Percentiles rank a stretch among this genome's conserved stretches.
These are phyloP conservation scores for Sclerotinia trifoliorum DNA, from an alignment of 2,329 filamentous ascomycete species.

Conservation along the genomic window DNA sequence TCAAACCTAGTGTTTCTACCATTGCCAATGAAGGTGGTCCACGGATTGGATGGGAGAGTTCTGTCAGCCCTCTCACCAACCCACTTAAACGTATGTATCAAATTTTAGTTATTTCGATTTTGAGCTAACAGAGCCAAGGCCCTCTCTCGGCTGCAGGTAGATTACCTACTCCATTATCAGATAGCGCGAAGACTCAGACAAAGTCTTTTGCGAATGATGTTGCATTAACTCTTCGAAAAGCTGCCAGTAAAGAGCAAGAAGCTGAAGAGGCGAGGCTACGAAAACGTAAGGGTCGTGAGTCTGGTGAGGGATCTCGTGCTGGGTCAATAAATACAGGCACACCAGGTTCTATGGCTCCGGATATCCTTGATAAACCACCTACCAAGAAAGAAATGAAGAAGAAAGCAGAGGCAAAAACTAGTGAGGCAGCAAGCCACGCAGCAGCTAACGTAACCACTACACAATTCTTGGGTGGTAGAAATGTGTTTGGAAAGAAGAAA, in stretches of 20 bases:
- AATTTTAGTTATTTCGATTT: slow-evolving; percentile 29
- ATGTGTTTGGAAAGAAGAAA: slow-evolving; percentile 61
- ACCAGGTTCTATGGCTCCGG: slow-evolving; percentile 61
- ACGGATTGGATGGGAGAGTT: slow-evolving; percentile 47
- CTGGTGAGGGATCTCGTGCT: slow-evolving; percentile 52
- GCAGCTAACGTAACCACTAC: slow-evolving; percentile 82
- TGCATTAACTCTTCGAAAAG: slow-evolving; percentile 55
- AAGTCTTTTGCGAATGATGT: slow-evolving; percentile 45
- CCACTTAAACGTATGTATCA: slow-evolving; percentile 58
- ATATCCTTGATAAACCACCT: slow-evolving; percentile 64
- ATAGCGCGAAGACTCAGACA: slow-evolving; percentile 51
- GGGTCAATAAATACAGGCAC: slow-evolving; percentile 55
- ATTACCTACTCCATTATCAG: slow-evolving; percentile 48
- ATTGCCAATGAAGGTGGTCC: slow-evolving; percentile 32
- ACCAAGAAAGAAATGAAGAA: slow-evolving; percentile 88
- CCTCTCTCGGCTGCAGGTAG: slow-evolving; percentile 41
- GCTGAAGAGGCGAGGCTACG: slow-evolving; percentile 72
- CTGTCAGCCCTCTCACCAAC: slow-evolving; percentile 54
- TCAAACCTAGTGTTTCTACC: slow-evolving; percentile 43
- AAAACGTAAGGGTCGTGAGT: slow-evolving; percentile 53
- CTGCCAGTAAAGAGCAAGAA: slow-evolving; percentile 65
- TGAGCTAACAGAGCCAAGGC: slow-evolving; percentile 37
- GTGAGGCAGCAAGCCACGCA: slow-evolving; percentile 74
- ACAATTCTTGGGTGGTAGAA: slow-evolving; percentile 68
- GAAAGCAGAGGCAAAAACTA: slow-evolving; percentile 68